Evolutionary conservation across 1,284 basidiomycete genomes (phyloP).

Genomic region (Puccinia hordei): DNA sequence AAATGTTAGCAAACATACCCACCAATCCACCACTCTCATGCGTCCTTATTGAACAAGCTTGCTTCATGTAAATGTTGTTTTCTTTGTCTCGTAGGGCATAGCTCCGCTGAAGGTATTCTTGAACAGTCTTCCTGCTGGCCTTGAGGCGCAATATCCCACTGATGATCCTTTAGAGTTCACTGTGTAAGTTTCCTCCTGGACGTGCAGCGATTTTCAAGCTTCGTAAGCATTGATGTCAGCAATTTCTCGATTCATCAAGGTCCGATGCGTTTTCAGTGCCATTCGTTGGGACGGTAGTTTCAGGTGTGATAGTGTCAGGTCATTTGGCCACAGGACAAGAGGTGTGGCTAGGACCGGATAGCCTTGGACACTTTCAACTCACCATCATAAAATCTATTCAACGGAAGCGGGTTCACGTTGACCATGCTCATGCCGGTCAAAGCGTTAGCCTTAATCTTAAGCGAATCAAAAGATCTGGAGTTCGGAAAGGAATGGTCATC

Average conservation of each 20-base stretch:
- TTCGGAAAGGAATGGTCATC: constrained; percentile 90
- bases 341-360: constrained; percentile 86
- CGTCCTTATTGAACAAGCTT: neutral
- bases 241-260: neutral
- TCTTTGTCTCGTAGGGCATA: constrained; percentile 52
- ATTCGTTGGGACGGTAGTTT: constrained; percentile 59
- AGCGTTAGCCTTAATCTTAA: constrained; percentile 92
- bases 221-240: neutral
- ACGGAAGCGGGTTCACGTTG: constrained; percentile 83
- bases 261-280: constrained; percentile 57
- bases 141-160: constrained; percentile 63
- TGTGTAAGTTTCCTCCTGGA: constrained; percentile 58
- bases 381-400: constrained; percentile 89
- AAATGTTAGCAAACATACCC: constrained; percentile 67
- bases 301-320: constrained; percentile 55
- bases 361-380: constrained; percentile 81
- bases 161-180: constrained; percentile 79
- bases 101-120: constrained; percentile 58
- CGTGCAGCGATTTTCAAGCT: neutral
- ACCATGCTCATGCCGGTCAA: constrained; percentile 86
- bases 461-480: constrained; percentile 75
- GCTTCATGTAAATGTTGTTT: neutral
- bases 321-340: constrained; percentile 63
- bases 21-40: neutral
- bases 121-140: constrained; percentile 58